Conservation (phyloP, 2,329 filamentous ascomycete species). For the Fusarium buharicum region DNA sequence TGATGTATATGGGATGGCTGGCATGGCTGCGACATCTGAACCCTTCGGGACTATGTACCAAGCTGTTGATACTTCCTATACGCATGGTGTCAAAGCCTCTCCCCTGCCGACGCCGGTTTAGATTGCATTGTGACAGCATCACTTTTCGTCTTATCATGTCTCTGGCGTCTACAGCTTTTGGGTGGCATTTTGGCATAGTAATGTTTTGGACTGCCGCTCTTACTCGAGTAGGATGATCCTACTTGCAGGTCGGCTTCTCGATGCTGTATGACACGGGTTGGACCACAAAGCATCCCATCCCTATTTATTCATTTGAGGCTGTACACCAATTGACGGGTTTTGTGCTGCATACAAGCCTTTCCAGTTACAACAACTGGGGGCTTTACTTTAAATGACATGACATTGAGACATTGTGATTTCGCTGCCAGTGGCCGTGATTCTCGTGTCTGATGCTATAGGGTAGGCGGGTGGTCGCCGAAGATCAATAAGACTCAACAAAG, state of each 20-base stretch:
- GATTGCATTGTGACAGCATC: background rate
- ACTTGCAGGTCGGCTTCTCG: background rate
- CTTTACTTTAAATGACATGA: background rate
- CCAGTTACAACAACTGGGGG: background rate
- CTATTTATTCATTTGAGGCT: background rate
- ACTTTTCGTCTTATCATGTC: background rate
- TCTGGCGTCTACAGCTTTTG: background rate
- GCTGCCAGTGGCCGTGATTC: background rate
- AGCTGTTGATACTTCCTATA: background rate
- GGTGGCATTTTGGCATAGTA: background rate
- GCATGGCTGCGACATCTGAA: background rate
- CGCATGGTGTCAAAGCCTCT: background rate
- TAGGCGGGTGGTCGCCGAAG: slow-evolving; percentile 3
- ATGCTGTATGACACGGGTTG: background rate
- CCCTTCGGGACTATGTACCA: background rate
- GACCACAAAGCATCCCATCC: background rate
- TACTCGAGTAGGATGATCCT: background rate
- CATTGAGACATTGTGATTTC: slow-evolving; percentile 3
- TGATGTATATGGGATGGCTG: too few species aligned
- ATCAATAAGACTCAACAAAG: too few species aligned
- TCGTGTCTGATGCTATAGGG: slow-evolving; percentile 9
- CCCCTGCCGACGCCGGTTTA: background rate
- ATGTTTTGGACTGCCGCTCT: background rate
- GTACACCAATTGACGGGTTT: background rate
- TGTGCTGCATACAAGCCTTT: background rate